Evolutionary conservation across 108 stramenopile species (phyloP).

Genomic region (Nannochloropsis salina): DNA sequence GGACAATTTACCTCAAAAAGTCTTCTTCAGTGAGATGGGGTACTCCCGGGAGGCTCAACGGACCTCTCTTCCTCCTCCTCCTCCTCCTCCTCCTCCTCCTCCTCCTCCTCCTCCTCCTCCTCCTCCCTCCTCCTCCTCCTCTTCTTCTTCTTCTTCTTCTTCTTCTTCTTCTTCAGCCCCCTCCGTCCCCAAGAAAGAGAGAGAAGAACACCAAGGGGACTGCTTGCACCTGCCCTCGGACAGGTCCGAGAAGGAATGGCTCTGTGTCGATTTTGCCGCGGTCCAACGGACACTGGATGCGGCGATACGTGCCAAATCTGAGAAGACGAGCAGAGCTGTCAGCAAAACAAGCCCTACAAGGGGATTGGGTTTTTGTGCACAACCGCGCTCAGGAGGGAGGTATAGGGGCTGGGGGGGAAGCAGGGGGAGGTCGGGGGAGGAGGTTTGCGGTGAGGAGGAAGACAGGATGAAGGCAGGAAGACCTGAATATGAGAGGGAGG

Average conservation of each 20-base stretch:
- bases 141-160: background rate
- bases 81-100: background rate
- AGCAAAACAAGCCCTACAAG: background rate
- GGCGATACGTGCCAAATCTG: background rate
- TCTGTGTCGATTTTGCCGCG: background rate
- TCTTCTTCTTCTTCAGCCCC: background rate
- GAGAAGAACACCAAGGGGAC: background rate
- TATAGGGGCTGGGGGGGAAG: background rate
- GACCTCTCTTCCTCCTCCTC: background rate
- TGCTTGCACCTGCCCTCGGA: constrained; percentile 16
- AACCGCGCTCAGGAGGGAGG: background rate
- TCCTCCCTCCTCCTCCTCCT: background rate
- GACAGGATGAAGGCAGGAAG: background rate
- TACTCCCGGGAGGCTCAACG: background rate
- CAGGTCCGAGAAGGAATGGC: background rate
- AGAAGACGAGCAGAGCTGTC: background rate
- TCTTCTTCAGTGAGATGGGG: constrained; percentile 6
- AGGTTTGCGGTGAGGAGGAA: background rate
- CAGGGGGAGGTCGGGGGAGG: background rate
- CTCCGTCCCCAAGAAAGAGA: too few species aligned
- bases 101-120: background rate
- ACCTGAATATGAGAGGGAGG: background rate
- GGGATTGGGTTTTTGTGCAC: background rate
- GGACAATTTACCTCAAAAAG: background rate
- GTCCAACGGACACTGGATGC: background rate